Evolutionary conservation across 352 stramenopile genomes (phyloP).

Genomic region (Phytophthora aleatoria): DNA sequence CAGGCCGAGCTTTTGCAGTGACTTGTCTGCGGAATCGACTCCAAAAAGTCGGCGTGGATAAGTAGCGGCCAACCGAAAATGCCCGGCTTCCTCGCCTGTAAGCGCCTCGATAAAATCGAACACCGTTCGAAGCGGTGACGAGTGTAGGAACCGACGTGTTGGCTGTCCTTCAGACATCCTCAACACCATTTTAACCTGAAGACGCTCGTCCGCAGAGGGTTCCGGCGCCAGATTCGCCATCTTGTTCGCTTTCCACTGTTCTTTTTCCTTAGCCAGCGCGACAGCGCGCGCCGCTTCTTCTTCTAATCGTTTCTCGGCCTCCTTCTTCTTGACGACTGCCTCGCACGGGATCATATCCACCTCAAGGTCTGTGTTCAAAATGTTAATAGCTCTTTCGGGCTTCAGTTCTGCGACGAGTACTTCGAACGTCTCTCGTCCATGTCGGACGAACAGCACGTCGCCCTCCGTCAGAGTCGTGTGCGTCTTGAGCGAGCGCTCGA

Average conservation of each 20-base stretch:
- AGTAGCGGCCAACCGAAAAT: constrained; percentile 59
- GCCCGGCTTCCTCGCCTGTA: constrained; percentile 44
- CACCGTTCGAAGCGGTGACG: constrained; percentile 35
- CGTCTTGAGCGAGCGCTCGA: constrained; percentile 71
- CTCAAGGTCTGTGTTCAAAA: constrained; percentile 85
- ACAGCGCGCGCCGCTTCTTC: constrained; percentile 38
- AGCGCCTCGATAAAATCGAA: constrained; percentile 63
- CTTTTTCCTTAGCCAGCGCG: constrained; percentile 37
- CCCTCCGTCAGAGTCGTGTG: constrained; percentile 81
- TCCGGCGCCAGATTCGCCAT: constrained; percentile 41
- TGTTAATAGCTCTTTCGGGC: constrained; percentile 61
- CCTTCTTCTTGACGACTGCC: constrained; percentile 43
- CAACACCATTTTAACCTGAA: constrained; percentile 55
- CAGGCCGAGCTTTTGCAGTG: constrained; percentile 56
- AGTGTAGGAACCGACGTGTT: constrained; percentile 54
- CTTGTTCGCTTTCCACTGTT: constrained; percentile 48
- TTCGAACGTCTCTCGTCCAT: constrained; percentile 82
- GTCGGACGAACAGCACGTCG: constrained; percentile 77
- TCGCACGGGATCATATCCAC: constrained; percentile 82
- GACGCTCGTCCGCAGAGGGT: constrained; percentile 42
- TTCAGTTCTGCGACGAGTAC: constrained; percentile 64
- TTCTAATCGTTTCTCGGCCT: constrained; percentile 39
- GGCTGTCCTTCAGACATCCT: constrained; percentile 54
- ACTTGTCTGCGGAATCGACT: constrained; percentile 39
- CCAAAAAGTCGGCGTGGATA: constrained; percentile 70